Base-by-base conservation (phyloP, 2,329 filamentous ascomycete species). In the Annulohypoxylon truncatum region DNA sequence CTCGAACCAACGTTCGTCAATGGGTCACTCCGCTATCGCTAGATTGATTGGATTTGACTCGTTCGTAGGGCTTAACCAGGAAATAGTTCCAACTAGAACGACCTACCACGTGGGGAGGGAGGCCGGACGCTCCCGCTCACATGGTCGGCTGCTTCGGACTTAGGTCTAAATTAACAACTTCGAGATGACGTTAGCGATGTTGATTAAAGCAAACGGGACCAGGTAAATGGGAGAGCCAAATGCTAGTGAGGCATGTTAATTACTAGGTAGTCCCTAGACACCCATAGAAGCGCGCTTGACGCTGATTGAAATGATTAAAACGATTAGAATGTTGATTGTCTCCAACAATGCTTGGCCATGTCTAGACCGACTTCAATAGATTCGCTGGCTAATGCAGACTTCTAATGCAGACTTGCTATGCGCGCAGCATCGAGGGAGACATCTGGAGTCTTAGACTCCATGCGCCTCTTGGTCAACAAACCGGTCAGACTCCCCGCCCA, bases 61-160 rank as follows among this genome's bases (percentile, higher is more conserved):
- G 50, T 42, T 7, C 38, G 9, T 55, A 55, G 52, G 52, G 52
- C 52, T 55, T 46, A 55, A 38, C 35, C n/a, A 15, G n/a, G 35
- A 18, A 38, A 38, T 38, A 38, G 35, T 38, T 5, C 15, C n/a
- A 15, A 15, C n/a, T 35, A 35, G 12, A 31, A 35, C n/a, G 18
- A 8, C 35, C 35, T 15, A 22, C 26, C 2, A n/a, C 47, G 40
- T 28, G 53, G 38, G 53, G 15, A 56, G 31, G 28, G 8, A n/a
- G 53, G 9, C 13, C 12, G 18, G 26, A 26, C 52, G 38, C 26
- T 31, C 28, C 53, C 40, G 40, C 24, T 31, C 24, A 42, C 15
- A 15, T 42, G 38, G 15, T 33, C 38, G 42, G 20, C 12, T 26
- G 12, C 42, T 26, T 46, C 28, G 13, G 46, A 4, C 33, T 50